Conservation (phyloP, 2,329 filamentous ascomycete genomes). For the Pleurostoma richardsiae region DNA sequence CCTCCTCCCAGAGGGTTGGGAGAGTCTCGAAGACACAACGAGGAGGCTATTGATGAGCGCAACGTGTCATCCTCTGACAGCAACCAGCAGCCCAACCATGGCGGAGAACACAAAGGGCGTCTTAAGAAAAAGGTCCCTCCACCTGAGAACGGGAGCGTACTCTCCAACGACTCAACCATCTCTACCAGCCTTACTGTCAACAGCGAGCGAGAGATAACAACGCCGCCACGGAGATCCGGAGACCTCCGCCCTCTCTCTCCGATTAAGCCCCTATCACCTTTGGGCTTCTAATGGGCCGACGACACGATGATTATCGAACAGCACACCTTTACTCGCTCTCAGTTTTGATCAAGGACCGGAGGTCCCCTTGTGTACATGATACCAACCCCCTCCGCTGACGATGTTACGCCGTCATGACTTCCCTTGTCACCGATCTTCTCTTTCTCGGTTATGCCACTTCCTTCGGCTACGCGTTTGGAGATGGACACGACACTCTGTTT, state of each 20-base stretch:
- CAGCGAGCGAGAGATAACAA: constrained; percentile 30
- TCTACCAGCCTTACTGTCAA: constrained; percentile 42
- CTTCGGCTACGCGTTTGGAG: too few species aligned
- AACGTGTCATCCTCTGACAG: constrained; percentile 63
- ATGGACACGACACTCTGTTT: too few species aligned
- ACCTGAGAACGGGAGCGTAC: constrained; percentile 36
- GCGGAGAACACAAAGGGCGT: constrained; percentile 24
- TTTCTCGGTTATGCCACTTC: too few species aligned
- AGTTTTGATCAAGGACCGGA: too few species aligned
- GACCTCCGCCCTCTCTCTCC: constrained; percentile 57
- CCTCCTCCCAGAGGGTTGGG: constrained; percentile 47
- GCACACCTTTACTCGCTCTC: too few species aligned
- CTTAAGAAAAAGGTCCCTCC: constrained; percentile 37
- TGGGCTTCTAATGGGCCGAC: constrained; percentile 40
- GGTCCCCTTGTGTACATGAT: too few species aligned
- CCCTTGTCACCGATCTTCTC: too few species aligned
- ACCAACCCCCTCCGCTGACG: too few species aligned
- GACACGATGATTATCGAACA: too few species aligned
- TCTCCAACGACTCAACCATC: constrained; percentile 34
- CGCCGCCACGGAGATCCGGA: constrained; percentile 24
- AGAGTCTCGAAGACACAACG: not conserved
- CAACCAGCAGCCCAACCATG: constrained; percentile 43
- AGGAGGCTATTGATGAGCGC: constrained; percentile 32
- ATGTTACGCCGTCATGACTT: too few species aligned
- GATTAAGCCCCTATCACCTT: constrained; percentile 60